phyloP scores from a whole-genome alignment of 179 eudicot species.

The Patellifolia procumbens region DNA sequence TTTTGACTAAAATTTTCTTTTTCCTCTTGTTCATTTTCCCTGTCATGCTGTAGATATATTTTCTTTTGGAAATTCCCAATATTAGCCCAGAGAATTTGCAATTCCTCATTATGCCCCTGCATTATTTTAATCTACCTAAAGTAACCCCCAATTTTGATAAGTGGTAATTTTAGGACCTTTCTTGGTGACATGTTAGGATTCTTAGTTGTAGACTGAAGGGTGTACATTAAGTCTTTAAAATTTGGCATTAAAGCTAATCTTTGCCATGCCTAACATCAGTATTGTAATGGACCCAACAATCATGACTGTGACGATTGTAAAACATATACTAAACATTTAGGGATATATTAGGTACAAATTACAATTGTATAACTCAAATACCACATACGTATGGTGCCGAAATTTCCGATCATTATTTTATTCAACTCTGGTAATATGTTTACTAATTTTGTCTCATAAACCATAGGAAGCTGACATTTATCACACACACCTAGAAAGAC shows the following conservation, averaged over 20 bases:
- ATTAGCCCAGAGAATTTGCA: neutral
- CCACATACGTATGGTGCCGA: too few species aligned
- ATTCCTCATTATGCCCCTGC: too few species aligned
- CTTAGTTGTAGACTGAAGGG: neutral
- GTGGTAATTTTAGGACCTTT: neutral
- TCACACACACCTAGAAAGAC: conserved; percentile 64
- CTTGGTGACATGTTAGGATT: neutral
- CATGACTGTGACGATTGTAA: too few species aligned
- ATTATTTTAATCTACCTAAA: neutral
- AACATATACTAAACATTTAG: too few species aligned
- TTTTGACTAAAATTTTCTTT: neutral
- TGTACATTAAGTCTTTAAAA: neutral
- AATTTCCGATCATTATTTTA: neutral
- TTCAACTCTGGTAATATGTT: neutral
- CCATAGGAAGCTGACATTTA: conserved; percentile 1
- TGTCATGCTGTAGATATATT: neutral
- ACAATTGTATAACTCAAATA: too few species aligned
- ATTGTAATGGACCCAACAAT: too few species aligned
- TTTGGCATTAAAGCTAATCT: neutral
- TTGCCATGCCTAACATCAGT: too few species aligned
- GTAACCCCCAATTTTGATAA: neutral
- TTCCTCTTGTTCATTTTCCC: neutral
- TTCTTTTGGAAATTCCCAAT: neutral
- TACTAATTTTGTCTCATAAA: neutral
- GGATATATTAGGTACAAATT: neutral